Conservation (phyloP, 108 stramenopile species). For the Skeletonema marinoi region DNA sequence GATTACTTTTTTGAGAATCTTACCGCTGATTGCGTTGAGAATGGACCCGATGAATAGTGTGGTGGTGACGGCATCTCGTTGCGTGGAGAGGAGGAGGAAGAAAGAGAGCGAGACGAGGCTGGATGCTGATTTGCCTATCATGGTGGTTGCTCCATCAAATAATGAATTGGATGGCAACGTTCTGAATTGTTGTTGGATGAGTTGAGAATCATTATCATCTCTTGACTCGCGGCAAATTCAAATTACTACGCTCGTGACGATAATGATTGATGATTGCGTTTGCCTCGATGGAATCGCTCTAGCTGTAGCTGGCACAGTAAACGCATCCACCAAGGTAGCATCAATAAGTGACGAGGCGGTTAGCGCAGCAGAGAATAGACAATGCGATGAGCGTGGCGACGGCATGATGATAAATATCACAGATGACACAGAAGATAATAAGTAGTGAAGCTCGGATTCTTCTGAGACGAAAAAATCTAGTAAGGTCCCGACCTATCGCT, state of each 20-base stretch:
- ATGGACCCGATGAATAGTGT: slow-evolving; percentile 80
- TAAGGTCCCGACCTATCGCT: too few relatives aligned
- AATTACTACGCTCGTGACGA: background rate
- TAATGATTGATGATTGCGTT: background rate
- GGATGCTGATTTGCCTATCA: slow-evolving; percentile 75
- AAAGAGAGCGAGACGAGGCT: slow-evolving; percentile 67
- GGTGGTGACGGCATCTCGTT: slow-evolving; percentile 71
- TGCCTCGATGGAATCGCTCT: background rate
- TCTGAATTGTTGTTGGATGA: background rate
- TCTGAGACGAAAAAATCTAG: too few relatives aligned
- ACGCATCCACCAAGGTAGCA: background rate
- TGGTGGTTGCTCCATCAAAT: background rate
- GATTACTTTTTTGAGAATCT: slow-evolving; percentile 66
- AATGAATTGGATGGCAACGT: background rate
- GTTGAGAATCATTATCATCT: background rate
- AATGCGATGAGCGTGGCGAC: background rate
- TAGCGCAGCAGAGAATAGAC: background rate
- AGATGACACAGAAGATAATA: too few relatives aligned
- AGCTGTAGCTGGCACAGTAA: background rate
- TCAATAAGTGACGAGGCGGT: background rate
- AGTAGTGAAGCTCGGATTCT: too few relatives aligned
- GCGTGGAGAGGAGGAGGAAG: slow-evolving; percentile 66
- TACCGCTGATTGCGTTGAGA: slow-evolving; percentile 66
- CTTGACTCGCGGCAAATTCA: background rate
- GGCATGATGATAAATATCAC: background rate